Evolutionary conservation across 257 asterid species (phyloP).

Genomic region (Ballota nigra): DNA sequence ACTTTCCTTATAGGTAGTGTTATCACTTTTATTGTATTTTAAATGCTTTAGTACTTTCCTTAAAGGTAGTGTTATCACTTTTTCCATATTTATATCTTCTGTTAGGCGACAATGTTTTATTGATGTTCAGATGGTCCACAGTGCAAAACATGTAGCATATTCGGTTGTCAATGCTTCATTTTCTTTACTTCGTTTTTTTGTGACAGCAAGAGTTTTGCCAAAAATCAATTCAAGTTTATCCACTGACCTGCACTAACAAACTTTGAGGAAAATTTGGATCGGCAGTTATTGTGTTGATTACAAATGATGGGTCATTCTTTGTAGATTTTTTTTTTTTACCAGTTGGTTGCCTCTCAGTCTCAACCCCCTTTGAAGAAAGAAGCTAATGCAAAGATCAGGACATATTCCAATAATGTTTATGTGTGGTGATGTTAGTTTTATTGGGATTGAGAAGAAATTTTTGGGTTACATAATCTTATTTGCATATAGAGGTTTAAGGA

Average conservation of each 20-base stretch:
- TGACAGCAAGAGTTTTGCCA: neutral
- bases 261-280: neutral
- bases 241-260: no score
- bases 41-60: no score
- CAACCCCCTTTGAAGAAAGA: neutral
- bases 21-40: neutral
- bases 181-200: neutral
- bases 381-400: neutral
- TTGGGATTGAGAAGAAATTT: neutral
- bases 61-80: no score
- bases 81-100: neutral
- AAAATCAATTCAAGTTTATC: neutral
- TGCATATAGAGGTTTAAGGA: neutral
- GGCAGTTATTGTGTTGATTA: neutral
- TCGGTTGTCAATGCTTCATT: neutral
- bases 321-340: neutral
- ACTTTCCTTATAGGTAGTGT: neutral
- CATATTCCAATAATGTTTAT: neutral
- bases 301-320: neutral
- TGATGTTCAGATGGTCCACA: neutral
- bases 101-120: neutral
- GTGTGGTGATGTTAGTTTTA: neutral
- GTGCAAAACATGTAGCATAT: neutral
- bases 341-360: neutral
- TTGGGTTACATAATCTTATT: neutral